These are phyloP conservation scores for Musa acuminata DNA, from an alignment of 176 grass and related monocot species.

Conservation along the genomic window DNA sequence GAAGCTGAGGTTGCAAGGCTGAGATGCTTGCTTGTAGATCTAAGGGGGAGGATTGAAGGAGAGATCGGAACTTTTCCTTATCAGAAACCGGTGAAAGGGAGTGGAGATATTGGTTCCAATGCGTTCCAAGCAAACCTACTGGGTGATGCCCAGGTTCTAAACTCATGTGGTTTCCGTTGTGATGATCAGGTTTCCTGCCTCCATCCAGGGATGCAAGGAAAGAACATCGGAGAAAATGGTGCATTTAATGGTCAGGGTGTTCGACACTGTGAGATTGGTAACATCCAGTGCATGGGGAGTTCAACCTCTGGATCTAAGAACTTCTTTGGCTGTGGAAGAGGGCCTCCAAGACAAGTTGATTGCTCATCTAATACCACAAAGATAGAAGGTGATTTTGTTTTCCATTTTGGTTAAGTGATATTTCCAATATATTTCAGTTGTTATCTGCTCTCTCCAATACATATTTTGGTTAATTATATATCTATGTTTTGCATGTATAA, in stretches of 20 bases:
- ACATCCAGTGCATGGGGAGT: conserved; percentile 39
- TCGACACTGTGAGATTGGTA: conserved; percentile 38
- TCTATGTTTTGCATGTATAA: no score
- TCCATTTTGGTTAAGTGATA: neutral
- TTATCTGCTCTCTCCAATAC: no score
- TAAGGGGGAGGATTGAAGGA: conserved; percentile 65
- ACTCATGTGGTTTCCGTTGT: conserved; percentile 71
- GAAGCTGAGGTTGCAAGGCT: conserved; percentile 53
- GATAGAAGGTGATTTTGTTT: conserved; percentile 40
- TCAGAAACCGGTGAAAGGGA: conserved; percentile 36
- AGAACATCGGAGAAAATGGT: conserved; percentile 7
- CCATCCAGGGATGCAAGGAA: conserved; percentile 24
- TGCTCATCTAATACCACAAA: conserved; percentile 44
- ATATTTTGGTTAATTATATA: no score
- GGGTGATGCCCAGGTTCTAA: conserved; percentile 39
- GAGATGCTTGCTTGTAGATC: conserved; percentile 54
- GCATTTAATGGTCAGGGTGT: conserved; percentile 2
- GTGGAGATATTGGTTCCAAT: conserved; percentile 16
- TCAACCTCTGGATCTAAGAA: conserved; percentile 40
- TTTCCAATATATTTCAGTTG: no score
- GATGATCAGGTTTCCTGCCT: conserved; percentile 70
- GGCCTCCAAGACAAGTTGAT: conserved; percentile 23
- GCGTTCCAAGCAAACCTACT: conserved; percentile 28
- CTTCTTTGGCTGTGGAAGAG: conserved; percentile 34
- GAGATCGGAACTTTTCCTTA: conserved; percentile 84